phyloP scores from a whole-genome alignment of 2,329 filamentous ascomycete genomes.

The Calonectria fujianensis region DNA sequence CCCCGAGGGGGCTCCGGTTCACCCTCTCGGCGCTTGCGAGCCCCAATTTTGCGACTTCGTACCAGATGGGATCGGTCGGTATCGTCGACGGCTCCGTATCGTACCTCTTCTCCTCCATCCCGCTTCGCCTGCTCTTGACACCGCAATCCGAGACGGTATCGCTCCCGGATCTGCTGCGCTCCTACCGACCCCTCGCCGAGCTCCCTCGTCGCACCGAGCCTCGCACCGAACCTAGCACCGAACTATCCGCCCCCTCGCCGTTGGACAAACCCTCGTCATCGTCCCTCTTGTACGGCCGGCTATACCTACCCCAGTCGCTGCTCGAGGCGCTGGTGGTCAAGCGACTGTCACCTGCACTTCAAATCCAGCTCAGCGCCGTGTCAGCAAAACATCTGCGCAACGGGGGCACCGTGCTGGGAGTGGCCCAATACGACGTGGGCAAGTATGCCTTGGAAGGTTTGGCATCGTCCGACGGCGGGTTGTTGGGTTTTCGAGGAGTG shows the following conservation, averaged over 20 bases:
- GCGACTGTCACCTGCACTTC: conserved; percentile 84
- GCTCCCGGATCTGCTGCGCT: conserved; percentile 84
- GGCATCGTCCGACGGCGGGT: conserved; percentile 92
- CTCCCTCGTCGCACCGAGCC: conserved; percentile 62
- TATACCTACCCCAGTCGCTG: conserved; percentile 89
- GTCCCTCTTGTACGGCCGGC: conserved; percentile 83
- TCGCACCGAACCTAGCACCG: conserved; percentile 41
- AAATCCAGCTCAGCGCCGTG: conserved; percentile 87
- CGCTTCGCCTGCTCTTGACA: conserved; percentile 79
- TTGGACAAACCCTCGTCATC: conserved; percentile 67
- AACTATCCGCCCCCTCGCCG: conserved; percentile 49
- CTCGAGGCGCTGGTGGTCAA: conserved; percentile 91
- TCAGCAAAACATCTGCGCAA: conserved; percentile 83
- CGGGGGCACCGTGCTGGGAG: conserved; percentile 83
- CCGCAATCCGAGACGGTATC: conserved; percentile 84
- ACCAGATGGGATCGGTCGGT: conserved; percentile 91
- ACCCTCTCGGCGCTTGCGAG: conserved; percentile 94
- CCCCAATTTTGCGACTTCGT: conserved; percentile 94
- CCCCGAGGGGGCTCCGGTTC: conserved; percentile 88
- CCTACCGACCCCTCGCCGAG: conserved; percentile 87
- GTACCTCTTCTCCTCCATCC: conserved; percentile 94
- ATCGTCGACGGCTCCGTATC: conserved; percentile 97
- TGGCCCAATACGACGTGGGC: conserved; percentile 88
- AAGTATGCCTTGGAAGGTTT: conserved; percentile 93
- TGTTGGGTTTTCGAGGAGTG: conserved; percentile 90